These are phyloP conservation scores for Paralagenidium karlingii DNA, from an alignment of 352 stramenopile genomes.

Conservation along the genomic window DNA sequence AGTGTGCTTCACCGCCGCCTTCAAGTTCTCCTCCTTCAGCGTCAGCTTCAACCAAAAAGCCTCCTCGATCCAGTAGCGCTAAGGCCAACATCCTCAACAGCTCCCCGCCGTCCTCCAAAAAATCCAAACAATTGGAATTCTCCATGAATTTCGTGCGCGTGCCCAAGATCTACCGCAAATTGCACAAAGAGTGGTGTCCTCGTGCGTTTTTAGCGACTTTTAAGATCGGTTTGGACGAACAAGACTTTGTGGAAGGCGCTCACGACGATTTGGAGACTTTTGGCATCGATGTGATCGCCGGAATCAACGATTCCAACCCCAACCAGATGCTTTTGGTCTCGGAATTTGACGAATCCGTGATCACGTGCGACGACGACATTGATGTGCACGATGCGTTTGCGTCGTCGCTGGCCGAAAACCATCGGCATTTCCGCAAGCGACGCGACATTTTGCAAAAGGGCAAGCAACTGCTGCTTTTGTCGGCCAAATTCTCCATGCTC, in stretches of 20 bases:
- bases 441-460: conserved; percentile 64
- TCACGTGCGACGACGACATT: conserved; percentile 57
- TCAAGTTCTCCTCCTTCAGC: conserved; percentile 1
- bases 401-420: conserved; percentile 52
- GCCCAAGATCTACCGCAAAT: conserved; percentile 69
- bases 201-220: conserved; percentile 70
- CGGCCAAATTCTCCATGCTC: conserved; percentile 81
- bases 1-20: no score
- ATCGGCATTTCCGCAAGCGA: conserved; percentile 59
- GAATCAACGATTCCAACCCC: conserved; percentile 28
- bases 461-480: conserved; percentile 67
- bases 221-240: conserved; percentile 57
- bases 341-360: conserved; percentile 68
- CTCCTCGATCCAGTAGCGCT: not conserved
- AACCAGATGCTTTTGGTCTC: conserved; percentile 69
- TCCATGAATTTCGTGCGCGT: conserved; percentile 72
- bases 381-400: conserved; percentile 76
- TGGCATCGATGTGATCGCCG: conserved; percentile 67
- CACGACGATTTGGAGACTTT: conserved; percentile 67
- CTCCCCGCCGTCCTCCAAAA: not conserved
- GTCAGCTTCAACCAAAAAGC: not conserved
- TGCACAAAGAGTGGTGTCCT: conserved; percentile 69
- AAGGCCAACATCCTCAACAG: conserved; percentile 20
- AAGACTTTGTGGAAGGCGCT: conserved; percentile 18
- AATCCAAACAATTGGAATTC: conserved; percentile 17